Evolutionary conservation across 345 rosid species (phyloP), one percentile per base, ranked within the genome.

Genomic region (Pugionium dolabratum): DNA sequence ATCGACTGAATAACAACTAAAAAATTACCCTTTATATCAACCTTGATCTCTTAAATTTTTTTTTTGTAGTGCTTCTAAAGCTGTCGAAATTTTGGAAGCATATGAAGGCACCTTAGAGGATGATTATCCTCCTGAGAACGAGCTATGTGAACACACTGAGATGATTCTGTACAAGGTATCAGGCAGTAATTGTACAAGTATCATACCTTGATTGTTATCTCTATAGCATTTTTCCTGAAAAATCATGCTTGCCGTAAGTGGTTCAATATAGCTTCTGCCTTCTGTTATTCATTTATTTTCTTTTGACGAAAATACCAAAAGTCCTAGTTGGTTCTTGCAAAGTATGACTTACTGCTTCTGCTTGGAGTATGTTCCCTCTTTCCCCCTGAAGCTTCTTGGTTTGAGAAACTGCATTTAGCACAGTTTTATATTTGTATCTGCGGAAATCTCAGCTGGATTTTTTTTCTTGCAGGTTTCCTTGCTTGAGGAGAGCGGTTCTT

Each of bases 101-200:
- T 95, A 84, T 81, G 99, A 95, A 83, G 99, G 99, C 71, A 95
- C 99, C 44, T 79, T 91, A 47, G 99, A 95, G 73, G 99, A 89
- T 82, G 99, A 91, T 79, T 81, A 87, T 74, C 99, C 99, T 49
- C 99, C 99, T 1, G 99, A 91, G 54, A 89, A 87, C 81, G 99
- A 91, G 79, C 89, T 88, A 9, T 80, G 86, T 71, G 99, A 95
- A 70, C 97, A 91, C 78, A 89, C 96, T 46, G 99, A 95, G 81
- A 90, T 95, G 99, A 93, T 91, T 71, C 74, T 91, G 43, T 95
- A 95, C 72, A 95, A 95, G 99, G 99, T 95, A 82, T 66, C 11
- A 18, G 18, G 44, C 49, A 27, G 59, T 35, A 49, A 32, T 9
- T 56, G 9, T 69, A 42, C 32, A 50, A 62, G n/a, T 57, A 5